These are phyloP conservation scores for Xylaria sp. DNA, from an alignment of 2,329 filamentous ascomycete species.

Conservation along the genomic window DNA sequence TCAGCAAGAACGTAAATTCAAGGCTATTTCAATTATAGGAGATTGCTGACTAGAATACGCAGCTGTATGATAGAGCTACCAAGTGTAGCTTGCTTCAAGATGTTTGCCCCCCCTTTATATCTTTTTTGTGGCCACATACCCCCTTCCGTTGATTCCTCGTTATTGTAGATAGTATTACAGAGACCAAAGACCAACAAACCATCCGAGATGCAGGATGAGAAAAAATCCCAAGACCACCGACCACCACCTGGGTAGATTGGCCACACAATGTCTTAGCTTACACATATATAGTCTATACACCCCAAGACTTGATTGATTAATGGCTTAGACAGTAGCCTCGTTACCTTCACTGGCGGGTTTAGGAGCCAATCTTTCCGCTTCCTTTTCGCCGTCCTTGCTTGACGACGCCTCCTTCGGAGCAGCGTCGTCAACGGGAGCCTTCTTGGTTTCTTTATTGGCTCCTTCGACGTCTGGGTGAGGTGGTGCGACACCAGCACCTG, in stretches of 20 bases:
- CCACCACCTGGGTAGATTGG: constrained; percentile 18
- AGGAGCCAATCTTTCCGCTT: constrained; percentile 63
- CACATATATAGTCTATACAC: constrained; percentile 15
- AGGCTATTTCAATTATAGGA: constrained; percentile 27
- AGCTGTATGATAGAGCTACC: constrained; percentile 19
- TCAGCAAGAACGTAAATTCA: not conserved
- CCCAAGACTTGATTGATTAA: not conserved
- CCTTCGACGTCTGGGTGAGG: constrained; percentile 71
- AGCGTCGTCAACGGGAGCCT: constrained; percentile 52
- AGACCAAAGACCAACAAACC: constrained; percentile 36
- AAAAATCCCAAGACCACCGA: constrained; percentile 22
- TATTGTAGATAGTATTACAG: constrained; percentile 45
- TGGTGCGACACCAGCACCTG: constrained; percentile 60
- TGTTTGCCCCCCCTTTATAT: constrained; percentile 24
- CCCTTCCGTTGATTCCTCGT: constrained; percentile 43
- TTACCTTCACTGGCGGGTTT: constrained; percentile 73
- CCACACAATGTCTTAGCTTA: constrained; percentile 20
- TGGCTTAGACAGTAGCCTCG: constrained; percentile 59
- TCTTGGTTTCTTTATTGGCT: constrained; percentile 67
- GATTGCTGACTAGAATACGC: constrained; percentile 29
- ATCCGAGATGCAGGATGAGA: constrained; percentile 31
- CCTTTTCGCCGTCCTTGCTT: constrained; percentile 69
- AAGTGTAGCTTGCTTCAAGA: constrained; percentile 2
- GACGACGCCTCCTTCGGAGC: constrained; percentile 55
- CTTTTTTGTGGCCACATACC: constrained; percentile 36